A percentile compares a stretch with the other conserved stretches of the same genome.
phyloP scores from a whole-genome alignment of 805 yeast species.

The Torulaspora indica region DNA sequence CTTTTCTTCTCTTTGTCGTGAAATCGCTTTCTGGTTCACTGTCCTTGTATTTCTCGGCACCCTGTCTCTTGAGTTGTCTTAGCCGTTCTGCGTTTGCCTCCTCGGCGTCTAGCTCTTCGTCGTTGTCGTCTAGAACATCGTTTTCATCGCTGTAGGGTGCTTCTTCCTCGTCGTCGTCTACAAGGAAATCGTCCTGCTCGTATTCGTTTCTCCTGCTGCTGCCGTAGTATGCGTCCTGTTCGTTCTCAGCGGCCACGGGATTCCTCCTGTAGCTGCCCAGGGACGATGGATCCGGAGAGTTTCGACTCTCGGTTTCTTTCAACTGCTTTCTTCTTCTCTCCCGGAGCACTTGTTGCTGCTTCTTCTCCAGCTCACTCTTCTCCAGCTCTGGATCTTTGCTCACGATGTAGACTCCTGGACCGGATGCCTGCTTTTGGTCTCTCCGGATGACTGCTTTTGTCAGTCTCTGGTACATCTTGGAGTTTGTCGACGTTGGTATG shows the following conservation, averaged over 20 bases:
- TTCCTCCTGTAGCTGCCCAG: conserved; percentile 18
- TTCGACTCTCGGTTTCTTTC: conserved; percentile 53
- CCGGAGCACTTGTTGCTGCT: conserved; percentile 57
- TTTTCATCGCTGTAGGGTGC: conserved; percentile 28
- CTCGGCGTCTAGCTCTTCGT: conserved; percentile 46
- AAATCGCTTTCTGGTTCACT: conserved; percentile 38
- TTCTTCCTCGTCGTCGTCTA: conserved; percentile 36
- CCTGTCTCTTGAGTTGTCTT: conserved; percentile 50
- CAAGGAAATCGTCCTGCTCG: conserved; percentile 36
- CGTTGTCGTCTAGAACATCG: conserved; percentile 35
- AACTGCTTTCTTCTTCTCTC: conserved; percentile 61
- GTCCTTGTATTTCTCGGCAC: conserved; percentile 46
- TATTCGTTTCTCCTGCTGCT: conserved; percentile 29
- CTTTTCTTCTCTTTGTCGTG: conserved; percentile 26
- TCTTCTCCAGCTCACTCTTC: conserved; percentile 62
- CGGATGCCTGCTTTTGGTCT: conserved; percentile 34
- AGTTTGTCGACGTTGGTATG: conserved; percentile 85
- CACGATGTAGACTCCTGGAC: conserved; percentile 40
- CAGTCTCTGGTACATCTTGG: conserved; percentile 74
- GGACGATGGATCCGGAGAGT: conserved; percentile 39
- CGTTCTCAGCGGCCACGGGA: conserved; percentile 3
- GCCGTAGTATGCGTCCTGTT: conserved; percentile 12
- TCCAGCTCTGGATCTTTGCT: conserved; percentile 64
- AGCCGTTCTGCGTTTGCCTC: conserved; percentile 57
- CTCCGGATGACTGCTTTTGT: conserved; percentile 58